Conservation (phyloP, 1,139 yeast species). For the Saccharomyces hybrid region DNA sequence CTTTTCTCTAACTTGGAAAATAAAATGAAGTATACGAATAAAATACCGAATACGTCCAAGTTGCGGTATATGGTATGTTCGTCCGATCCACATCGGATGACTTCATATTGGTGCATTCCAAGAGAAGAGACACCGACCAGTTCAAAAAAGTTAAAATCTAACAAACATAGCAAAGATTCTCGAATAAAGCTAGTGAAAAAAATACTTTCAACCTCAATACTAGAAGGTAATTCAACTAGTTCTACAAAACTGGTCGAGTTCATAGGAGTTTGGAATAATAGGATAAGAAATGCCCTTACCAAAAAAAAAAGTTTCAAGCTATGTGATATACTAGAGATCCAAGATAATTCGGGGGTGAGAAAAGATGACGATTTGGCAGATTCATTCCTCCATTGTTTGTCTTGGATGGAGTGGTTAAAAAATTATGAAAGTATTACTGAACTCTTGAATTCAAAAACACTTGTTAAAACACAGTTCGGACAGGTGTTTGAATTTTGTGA, state of each 20-base stretch:
- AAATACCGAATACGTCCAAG: slow-evolving; percentile 15
- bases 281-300: slow-evolving; percentile 31
- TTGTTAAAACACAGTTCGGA: neutral
- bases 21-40: slow-evolving; percentile 25
- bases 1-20: slow-evolving; percentile 34
- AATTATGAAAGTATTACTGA: slow-evolving; percentile 10
- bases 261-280: slow-evolving; percentile 28
- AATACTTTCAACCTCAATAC: slow-evolving; percentile 1
- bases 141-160: slow-evolving; percentile 4
- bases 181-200: slow-evolving; percentile 7
- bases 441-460: neutral
- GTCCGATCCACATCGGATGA: slow-evolving; percentile 38
- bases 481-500: neutral
- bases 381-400: slow-evolving; percentile 49
- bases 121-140: slow-evolving; percentile 2
- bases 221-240: slow-evolving; percentile 8
- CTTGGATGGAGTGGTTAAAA: slow-evolving; percentile 42
- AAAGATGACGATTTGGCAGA: slow-evolving; percentile 60
- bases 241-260: slow-evolving; percentile 3
- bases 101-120: slow-evolving; percentile 33
- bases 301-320: slow-evolving; percentile 11
- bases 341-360: slow-evolving; percentile 19
- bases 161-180: slow-evolving; percentile 3
- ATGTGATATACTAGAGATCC: slow-evolving; percentile 15
- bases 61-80: slow-evolving; percentile 21